phyloP scores from a whole-genome alignment of 2,329 filamentous ascomycete species.

The Pseudopithomyces maydicus region DNA sequence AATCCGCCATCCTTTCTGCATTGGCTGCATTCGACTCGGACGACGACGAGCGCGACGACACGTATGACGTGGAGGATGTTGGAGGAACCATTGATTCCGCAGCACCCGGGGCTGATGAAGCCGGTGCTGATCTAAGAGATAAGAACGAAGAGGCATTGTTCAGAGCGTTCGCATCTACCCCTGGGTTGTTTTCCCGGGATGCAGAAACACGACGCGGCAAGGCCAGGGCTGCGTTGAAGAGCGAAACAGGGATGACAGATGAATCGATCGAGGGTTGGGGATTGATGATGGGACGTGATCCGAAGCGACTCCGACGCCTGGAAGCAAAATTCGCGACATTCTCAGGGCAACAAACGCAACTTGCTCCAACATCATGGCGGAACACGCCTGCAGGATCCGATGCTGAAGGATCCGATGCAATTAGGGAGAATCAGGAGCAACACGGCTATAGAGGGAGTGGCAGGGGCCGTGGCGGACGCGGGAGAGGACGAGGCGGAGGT shows the following conservation, averaged over 20 bases:
- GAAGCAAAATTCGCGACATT: slow-evolving; percentile 73
- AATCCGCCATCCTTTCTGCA: slow-evolving; percentile 86
- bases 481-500: slow-evolving; percentile 41
- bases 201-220: slow-evolving; percentile 69
- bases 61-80: slow-evolving; percentile 90
- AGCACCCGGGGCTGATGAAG: slow-evolving; percentile 54
- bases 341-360: slow-evolving; percentile 66
- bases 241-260: slow-evolving; percentile 86
- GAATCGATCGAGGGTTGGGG: slow-evolving; percentile 95
- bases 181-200: slow-evolving; percentile 73
- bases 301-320: slow-evolving; percentile 69
- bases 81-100: slow-evolving; percentile 81
- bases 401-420: slow-evolving; percentile 57
- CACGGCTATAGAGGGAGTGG: slow-evolving; percentile 56
- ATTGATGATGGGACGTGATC: slow-evolving; percentile 78
- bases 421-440: slow-evolving; percentile 49
- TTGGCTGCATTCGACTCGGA: slow-evolving; percentile 89
- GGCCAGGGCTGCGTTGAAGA: slow-evolving; percentile 67
- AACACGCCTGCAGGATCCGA: slow-evolving; percentile 59
- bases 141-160: slow-evolving; percentile 75
- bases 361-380: slow-evolving; percentile 68
- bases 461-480: slow-evolving; percentile 42
- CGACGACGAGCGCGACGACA: slow-evolving; percentile 96
- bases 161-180: slow-evolving; percentile 68
- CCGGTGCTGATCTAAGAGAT: slow-evolving; percentile 61